A percentile compares a stretch with the other conserved stretches of the same genome.
Evolutionary conservation across 1,284 basidiomycete species (phyloP).

Genomic region (Pseudomicrostroma phylloplanum): DNA sequence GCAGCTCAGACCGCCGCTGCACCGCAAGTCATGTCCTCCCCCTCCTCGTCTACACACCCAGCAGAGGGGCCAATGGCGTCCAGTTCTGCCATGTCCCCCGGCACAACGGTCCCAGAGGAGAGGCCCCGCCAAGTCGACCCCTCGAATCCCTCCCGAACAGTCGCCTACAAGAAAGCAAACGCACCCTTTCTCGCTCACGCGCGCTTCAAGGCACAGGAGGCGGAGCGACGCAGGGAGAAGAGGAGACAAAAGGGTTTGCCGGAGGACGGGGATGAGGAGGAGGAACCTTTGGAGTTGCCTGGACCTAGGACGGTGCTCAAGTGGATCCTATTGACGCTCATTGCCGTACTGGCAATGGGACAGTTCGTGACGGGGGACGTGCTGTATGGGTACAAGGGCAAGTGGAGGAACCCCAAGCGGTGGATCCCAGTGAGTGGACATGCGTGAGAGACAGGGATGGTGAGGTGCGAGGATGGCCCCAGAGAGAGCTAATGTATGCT

Average conservation of each 20-base stretch:
- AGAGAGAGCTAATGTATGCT: not conserved
- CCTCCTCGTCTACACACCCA: too few species aligned
- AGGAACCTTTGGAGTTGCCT: slow-evolving; percentile 2
- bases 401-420: slow-evolving; percentile 34
- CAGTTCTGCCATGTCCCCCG: not conserved
- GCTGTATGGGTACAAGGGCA: slow-evolving; percentile 46
- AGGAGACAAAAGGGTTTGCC: slow-evolving; percentile 18
- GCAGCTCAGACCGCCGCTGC: too few species aligned
- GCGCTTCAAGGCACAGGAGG: slow-evolving; percentile 34
- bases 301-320: slow-evolving; percentile 12
- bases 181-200: slow-evolving; percentile 40
- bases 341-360: slow-evolving; percentile 22
- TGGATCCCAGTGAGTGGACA: slow-evolving; percentile 39
- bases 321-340: slow-evolving; percentile 13
- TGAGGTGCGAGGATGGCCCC: not conserved
- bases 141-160: slow-evolving; percentile 30
- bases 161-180: slow-evolving; percentile 44
- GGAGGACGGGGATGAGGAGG: slow-evolving; percentile 4
- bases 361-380: slow-evolving; percentile 43
- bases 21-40: too few species aligned
- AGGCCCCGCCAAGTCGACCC: slow-evolving; percentile 23
- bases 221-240: slow-evolving; percentile 14
- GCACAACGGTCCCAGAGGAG: not conserved
- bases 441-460: not conserved
- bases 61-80: too few species aligned